Evolutionary conservation across 176 grass and related monocot genomes (phyloP), one percentile per base, ranked within the genome.

Genomic region (Musa troglodytarum): DNA sequence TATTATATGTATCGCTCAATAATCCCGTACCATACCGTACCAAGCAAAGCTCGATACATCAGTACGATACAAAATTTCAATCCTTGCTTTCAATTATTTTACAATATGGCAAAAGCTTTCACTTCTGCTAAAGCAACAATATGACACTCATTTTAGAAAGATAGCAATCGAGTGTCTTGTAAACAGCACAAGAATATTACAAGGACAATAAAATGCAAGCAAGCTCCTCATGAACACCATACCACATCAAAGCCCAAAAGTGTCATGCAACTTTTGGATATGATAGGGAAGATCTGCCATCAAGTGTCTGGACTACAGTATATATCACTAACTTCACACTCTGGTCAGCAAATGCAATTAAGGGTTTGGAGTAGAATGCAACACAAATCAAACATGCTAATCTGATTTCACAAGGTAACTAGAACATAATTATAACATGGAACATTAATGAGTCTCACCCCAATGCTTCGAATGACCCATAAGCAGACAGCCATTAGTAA

Each of bases 381-480:
- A 13, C 1, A 23, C 23, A 49, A 16, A 50, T 50, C 10, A 16
- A 52, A 71, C 34, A 71, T 20, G 15, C 68, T 20, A 51, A 71
- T n/a, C 57, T 19, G 57, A 19, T 19, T 62, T 17, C 57, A 62
- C 17, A 62, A 52, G 34, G n/a, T 17, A 71, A 52, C 8, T 20
- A 52, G 2, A 52, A 3, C 9, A 2, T 49, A 49, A 71, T 75
- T 68, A 52, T 50, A 51, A 11, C 8, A 68, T 68, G 0, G 50
- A 50, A 1, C 16, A 64, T 21, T 23, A 61, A 1, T 67, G 53
- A 86, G 78, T 63, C 77, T 91, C 79, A 98, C 94, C 83, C 94
- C 94, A 11, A 98, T 98, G 84, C 94, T 91, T 88, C 94, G 86
- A 68, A 98, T 86, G 83, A 98, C 78, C 94, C 94, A 93, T 76